Conservation (phyloP, 176 grass and related monocot genomes). For the Elymus sibiricus region DNA sequence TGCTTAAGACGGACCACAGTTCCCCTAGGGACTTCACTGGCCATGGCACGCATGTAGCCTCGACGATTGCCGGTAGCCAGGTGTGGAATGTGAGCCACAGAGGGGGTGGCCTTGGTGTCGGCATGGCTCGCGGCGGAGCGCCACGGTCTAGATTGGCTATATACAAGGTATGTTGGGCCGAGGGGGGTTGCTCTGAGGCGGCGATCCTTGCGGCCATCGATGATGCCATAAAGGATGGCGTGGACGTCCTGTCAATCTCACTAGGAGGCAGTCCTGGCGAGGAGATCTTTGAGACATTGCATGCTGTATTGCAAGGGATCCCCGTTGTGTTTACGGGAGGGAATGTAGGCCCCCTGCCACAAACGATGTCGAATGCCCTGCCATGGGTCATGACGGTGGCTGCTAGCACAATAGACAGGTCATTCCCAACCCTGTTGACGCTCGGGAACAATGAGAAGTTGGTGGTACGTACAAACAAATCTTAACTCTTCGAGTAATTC, state of each 20-base stretch:
- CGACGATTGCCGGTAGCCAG: slow-evolving; percentile 35
- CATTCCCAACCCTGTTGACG: slow-evolving; percentile 34
- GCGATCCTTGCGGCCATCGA: slow-evolving; percentile 30
- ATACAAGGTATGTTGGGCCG: slow-evolving; percentile 47
- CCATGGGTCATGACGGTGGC: slow-evolving; percentile 57
- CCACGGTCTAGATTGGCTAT: slow-evolving; percentile 41
- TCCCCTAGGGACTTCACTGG: slow-evolving; percentile 32
- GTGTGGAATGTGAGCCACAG: slow-evolving; percentile 30
- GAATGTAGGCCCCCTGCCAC: slow-evolving; percentile 9
- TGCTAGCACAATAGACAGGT: slow-evolving; percentile 46
- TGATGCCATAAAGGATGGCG: slow-evolving; percentile 67
- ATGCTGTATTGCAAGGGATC: slow-evolving; percentile 50
- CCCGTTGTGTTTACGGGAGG: slow-evolving; percentile 36
- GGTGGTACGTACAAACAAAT: slow-evolving; percentile 22
- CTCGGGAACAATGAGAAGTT: slow-evolving; percentile 47
- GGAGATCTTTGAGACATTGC: slow-evolving; percentile 29
- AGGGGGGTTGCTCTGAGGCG: neutral
- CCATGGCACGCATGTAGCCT: slow-evolving; percentile 50
- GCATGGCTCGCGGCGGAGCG: slow-evolving; percentile 47
- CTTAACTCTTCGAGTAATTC: neutral
- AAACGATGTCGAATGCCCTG: neutral
- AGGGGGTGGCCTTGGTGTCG: slow-evolving; percentile 12
- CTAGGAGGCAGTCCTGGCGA: neutral
- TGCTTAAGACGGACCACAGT: neutral
- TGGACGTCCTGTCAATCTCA: slow-evolving; percentile 61